Evolutionary conservation across 495 filamentous ascomycete genomes (phyloP).

Genomic region (Penicillium arizonense): DNA sequence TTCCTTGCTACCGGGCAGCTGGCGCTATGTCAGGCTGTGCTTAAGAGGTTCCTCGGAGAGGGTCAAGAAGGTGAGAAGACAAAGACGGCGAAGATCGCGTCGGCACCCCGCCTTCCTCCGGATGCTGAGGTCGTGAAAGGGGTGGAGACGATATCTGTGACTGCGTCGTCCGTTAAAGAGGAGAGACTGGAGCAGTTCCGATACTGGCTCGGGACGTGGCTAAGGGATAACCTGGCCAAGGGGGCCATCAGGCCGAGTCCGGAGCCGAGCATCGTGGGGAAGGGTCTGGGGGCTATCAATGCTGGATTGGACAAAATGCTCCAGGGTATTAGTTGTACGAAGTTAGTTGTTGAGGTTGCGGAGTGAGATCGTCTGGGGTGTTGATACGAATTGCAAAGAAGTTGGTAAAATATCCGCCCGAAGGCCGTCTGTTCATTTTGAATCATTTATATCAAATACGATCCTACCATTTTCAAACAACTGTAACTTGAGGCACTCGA

Average conservation of each 20-base stretch:
- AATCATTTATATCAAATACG: no score
- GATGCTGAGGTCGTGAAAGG: conserved; percentile 31
- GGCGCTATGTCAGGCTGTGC: conserved; percentile 31
- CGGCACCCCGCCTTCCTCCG: conserved; percentile 30
- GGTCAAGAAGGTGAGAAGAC: conserved; percentile 3
- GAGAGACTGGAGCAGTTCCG: conserved; percentile 36
- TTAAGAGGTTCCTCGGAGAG: conserved; percentile 32
- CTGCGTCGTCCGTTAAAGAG: conserved; percentile 29
- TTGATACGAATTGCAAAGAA: no score
- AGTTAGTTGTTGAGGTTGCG: conserved; percentile 45
- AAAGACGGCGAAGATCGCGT: conserved; percentile 34
- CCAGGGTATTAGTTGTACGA: conserved; percentile 47
- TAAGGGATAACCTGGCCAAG: conserved; percentile 39
- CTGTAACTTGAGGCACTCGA: no score
- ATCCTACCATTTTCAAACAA: no score
- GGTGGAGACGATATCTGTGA: conserved; percentile 40
- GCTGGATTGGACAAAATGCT: conserved; percentile 40
- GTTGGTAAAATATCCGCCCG: no score
- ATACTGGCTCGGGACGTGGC: conserved; percentile 43
- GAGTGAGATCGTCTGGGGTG: conserved; percentile 14
- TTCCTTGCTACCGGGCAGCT: conserved; percentile 42
- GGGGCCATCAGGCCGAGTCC: conserved; percentile 45
- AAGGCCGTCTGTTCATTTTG: no score
- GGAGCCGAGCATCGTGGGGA: conserved; percentile 38
- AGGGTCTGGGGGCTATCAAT: conserved; percentile 43